Evolutionary conservation across 805 yeast species (phyloP).

Genomic region (Saccharomycopsis vini): DNA sequence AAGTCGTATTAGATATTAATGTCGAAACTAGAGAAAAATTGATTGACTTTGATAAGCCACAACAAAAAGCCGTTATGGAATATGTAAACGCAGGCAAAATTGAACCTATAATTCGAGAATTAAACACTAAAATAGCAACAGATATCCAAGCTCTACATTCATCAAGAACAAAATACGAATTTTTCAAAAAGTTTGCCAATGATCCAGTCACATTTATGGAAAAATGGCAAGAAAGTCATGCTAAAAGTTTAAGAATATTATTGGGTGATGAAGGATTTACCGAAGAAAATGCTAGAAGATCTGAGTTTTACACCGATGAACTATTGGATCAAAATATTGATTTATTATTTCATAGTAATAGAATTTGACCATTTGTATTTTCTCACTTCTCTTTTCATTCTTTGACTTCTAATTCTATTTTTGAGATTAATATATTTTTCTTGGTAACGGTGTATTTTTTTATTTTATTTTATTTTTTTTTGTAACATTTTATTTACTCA

Average conservation of each 20-base stretch:
- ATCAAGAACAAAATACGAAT: conserved; percentile 59
- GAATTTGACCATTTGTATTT: background rate
- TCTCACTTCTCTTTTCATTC: too few relatives aligned
- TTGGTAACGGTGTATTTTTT: background rate
- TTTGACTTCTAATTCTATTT: too few relatives aligned
- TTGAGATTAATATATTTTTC: background rate
- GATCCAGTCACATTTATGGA: conserved; percentile 72
- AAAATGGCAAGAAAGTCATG: conserved; percentile 69
- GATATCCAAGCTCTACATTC: conserved; percentile 43
- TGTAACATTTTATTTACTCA: too few relatives aligned
- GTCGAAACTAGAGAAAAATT: conserved; percentile 38
- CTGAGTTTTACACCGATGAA: conserved; percentile 75
- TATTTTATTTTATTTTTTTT: too few relatives aligned
- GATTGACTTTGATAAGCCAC: conserved; percentile 25
- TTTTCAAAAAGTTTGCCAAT: conserved; percentile 62
- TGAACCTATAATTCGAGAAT: conserved; percentile 33
- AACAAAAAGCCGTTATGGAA: conserved; percentile 26
- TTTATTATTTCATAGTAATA: conserved; percentile 39
- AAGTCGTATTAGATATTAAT: conserved; percentile 66
- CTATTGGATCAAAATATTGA: conserved; percentile 72
- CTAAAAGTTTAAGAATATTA: conserved; percentile 75
- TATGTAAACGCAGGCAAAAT: conserved; percentile 30
- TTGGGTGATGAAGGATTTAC: conserved; percentile 84
- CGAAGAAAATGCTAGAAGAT: conserved; percentile 80
- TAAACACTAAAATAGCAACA: conserved; percentile 36